phyloP scores from a whole-genome alignment of 352 stramenopile species.

The Phytophthora brassicae region DNA sequence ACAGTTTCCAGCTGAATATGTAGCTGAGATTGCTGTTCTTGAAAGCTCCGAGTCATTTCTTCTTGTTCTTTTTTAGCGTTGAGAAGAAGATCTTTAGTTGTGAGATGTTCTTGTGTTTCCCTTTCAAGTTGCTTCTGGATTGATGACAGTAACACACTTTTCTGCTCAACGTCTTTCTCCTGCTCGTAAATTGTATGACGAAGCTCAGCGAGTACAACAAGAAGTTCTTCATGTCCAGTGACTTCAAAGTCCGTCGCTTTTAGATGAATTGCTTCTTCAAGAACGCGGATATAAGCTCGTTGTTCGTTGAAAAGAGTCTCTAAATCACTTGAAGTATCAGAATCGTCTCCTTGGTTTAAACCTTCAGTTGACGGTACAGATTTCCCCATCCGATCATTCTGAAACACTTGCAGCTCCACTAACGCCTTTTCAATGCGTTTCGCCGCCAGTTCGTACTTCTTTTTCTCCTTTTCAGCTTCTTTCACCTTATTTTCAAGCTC shows the following conservation, averaged over 20 bases:
- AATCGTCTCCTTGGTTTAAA: conserved; percentile 7
- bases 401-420: conserved; percentile 40
- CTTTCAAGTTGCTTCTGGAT: conserved; percentile 28
- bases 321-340: conserved; percentile 9
- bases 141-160: conserved; percentile 8
- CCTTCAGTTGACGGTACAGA: background rate
- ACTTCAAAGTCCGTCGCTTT: conserved; percentile 71
- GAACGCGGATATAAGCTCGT: conserved; percentile 66
- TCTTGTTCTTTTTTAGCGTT: conserved; percentile 20
- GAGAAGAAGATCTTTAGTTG: conserved; percentile 23
- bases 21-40: conserved; percentile 33
- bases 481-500: conserved; percentile 39
- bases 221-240: conserved; percentile 72
- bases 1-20: conserved; percentile 31
- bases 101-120: conserved; percentile 26
- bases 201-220: conserved; percentile 74
- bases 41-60: conserved; percentile 20
- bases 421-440: conserved; percentile 45
- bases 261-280: conserved; percentile 76
- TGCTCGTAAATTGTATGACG: conserved; percentile 78
- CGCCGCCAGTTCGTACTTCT: conserved; percentile 35
- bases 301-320: conserved; percentile 40
- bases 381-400: conserved; percentile 31
- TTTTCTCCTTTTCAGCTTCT: conserved; percentile 45
- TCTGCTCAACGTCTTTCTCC: conserved; percentile 53